Percentiles rank a stretch among this genome's conserved stretches.
Evolutionary conservation across 2,329 filamentous ascomycete genomes (phyloP).

Genomic region (Aphanocladium album): DNA sequence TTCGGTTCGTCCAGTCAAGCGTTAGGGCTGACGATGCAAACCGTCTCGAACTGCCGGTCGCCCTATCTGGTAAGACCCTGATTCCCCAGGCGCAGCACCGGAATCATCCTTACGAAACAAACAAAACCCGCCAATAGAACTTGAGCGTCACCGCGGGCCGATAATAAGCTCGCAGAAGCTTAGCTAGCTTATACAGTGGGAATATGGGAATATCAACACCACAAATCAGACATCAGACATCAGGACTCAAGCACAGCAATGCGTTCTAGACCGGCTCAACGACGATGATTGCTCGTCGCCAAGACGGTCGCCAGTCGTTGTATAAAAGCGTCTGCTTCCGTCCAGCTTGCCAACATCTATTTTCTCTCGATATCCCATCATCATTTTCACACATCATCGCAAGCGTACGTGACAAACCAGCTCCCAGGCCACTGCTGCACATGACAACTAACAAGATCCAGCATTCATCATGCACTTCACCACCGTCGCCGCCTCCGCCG

Average conservation of each 20-base stretch:
- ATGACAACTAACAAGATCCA: not conserved
- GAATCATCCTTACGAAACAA: not conserved
- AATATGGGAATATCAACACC: not conserved
- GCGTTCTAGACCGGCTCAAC: no score
- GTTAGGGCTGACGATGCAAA: no score
- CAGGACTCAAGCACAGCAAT: no score
- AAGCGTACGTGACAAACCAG: no score
- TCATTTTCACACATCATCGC: no score
- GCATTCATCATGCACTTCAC: not conserved
- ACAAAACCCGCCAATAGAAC: not conserved
- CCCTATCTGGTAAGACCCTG: not conserved
- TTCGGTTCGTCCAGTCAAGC: no score
- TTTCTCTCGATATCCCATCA: no score
- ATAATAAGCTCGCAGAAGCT: not conserved
- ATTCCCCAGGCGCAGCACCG: not conserved
- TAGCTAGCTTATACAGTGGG: not conserved
- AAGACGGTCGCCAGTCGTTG: no score
- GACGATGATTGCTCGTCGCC: no score
- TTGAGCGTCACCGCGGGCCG: not conserved
- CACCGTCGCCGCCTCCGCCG: not conserved
- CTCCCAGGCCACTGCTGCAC: no score
- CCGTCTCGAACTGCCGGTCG: not conserved
- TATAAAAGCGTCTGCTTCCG: not conserved
- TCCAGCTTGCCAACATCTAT: not conserved
- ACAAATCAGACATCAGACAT: no score